Percentiles rank a stretch among this genome's conserved stretches.
Evolutionary conservation across 495 filamentous ascomycete genomes (phyloP).

Genomic region (Beverwykella pulmonaria): DNA sequence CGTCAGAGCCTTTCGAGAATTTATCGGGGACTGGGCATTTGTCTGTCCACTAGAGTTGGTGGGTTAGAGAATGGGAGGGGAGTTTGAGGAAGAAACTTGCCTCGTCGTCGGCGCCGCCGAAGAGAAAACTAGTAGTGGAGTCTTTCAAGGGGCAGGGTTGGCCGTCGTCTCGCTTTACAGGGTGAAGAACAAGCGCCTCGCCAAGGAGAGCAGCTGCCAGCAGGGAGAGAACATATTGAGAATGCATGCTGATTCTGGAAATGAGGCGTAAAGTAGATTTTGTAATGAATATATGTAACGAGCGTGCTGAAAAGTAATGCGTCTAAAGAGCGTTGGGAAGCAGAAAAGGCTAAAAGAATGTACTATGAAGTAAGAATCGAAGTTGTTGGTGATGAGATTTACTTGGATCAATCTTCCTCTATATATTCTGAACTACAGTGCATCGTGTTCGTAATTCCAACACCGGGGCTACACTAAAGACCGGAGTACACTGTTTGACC

Average conservation of each 20-base stretch:
- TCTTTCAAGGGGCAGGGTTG: background rate
- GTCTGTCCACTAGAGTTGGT: background rate
- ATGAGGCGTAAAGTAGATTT: background rate
- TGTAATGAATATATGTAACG: background rate
- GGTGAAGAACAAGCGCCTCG: background rate
- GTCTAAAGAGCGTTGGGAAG: too few relatives aligned
- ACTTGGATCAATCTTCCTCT: background rate
- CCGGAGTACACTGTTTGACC: background rate
- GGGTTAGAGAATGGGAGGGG: background rate
- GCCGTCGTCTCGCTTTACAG: background rate
- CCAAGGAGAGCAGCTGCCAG: background rate
- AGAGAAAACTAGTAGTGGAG: background rate
- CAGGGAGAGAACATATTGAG: background rate
- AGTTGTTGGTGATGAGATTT: too few relatives aligned
- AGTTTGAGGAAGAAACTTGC: background rate
- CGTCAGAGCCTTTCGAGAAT: background rate
- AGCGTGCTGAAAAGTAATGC: background rate
- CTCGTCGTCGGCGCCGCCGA: background rate
- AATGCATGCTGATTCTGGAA: background rate
- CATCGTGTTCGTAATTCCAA: background rate
- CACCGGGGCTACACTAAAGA: background rate
- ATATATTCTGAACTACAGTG: background rate
- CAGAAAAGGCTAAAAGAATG: too few relatives aligned
- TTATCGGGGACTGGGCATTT: background rate
- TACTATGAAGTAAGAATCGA: too few relatives aligned